Percentiles rank a stretch among this genome's conserved stretches.
These are phyloP conservation scores for Corinectria fuckeliana DNA, from an alignment of 2,329 filamentous ascomycete species.

Conservation along the genomic window DNA sequence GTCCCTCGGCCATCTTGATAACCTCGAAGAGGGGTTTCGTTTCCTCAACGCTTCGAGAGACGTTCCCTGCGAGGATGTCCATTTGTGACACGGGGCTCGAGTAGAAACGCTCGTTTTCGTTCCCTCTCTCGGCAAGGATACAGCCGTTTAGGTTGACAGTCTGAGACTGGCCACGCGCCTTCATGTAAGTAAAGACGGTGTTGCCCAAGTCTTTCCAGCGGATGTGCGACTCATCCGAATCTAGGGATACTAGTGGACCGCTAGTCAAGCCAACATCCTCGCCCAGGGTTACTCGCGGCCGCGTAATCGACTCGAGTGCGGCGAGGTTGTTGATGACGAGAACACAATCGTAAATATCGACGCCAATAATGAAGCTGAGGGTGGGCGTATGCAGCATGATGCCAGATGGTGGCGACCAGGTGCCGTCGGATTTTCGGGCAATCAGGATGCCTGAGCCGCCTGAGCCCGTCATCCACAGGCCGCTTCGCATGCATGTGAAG, in stretches of 20 bases:
- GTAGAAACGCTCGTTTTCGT: slow-evolving; percentile 68
- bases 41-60: slow-evolving; percentile 61
- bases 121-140: slow-evolving; percentile 61
- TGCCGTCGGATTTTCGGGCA: slow-evolving; percentile 81
- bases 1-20: slow-evolving; percentile 86
- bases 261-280: slow-evolving; percentile 79
- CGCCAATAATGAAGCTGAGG: slow-evolving; percentile 86
- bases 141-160: slow-evolving; percentile 63
- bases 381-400: slow-evolving; percentile 90
- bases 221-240: slow-evolving; percentile 57
- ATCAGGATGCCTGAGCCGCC: slow-evolving; percentile 89
- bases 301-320: slow-evolving; percentile 84
- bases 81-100: slow-evolving; percentile 56
- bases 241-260: slow-evolving; percentile 72
- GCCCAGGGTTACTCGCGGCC: slow-evolving; percentile 78
- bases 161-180: slow-evolving; percentile 62
- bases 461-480: slow-evolving; percentile 88
- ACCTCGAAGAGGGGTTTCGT: slow-evolving; percentile 75
- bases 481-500: slow-evolving; percentile 95
- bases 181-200: slow-evolving; percentile 65
- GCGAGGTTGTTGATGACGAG: slow-evolving; percentile 88
- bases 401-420: slow-evolving; percentile 90
- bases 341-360: slow-evolving; percentile 96
- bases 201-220: slow-evolving; percentile 60
- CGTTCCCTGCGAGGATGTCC: slow-evolving; percentile 64